These are phyloP conservation scores for Phytophthora macrochlamydospora DNA, from an alignment of 352 stramenopile species.

Conservation along the genomic window DNA sequence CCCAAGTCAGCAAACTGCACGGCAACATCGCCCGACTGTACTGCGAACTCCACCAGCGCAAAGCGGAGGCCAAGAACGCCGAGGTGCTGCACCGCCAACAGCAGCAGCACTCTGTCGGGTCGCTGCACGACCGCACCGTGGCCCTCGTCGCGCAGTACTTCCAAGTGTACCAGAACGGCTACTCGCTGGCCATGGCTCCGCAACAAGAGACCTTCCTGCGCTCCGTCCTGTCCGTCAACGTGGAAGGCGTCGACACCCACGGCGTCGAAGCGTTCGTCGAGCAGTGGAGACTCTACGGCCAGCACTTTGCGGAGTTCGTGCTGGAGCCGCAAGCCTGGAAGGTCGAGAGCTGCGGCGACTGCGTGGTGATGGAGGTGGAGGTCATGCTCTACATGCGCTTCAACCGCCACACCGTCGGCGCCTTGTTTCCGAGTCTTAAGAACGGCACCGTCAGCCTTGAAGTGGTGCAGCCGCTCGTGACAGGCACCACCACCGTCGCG, in stretches of 20 bases:
- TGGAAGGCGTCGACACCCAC: conserved; percentile 20
- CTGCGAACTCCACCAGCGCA: conserved; percentile 21
- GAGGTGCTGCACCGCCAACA: conserved; percentile 18
- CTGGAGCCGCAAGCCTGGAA: conserved; percentile 34
- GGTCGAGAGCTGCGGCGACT: conserved; percentile 18
- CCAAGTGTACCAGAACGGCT: conserved; percentile 34
- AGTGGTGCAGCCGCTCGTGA: conserved; percentile 26
- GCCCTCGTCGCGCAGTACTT: conserved; percentile 37
- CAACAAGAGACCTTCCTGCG: conserved; percentile 37
- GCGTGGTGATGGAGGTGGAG: conserved; percentile 32
- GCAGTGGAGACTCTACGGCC: conserved; percentile 36
- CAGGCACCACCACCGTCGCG: conserved; percentile 21
- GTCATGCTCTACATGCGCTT: conserved; percentile 40
- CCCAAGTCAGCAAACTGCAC: neutral
- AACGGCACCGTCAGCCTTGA: conserved; percentile 14
- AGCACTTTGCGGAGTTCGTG: conserved; percentile 24
- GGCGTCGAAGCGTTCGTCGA: conserved; percentile 33
- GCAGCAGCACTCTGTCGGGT: conserved; percentile 8
- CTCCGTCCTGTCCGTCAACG: conserved; percentile 31
- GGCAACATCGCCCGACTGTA: conserved; percentile 33
- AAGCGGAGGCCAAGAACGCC: conserved; percentile 5
- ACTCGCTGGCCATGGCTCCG: conserved; percentile 16
- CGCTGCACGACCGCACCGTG: conserved; percentile 22
- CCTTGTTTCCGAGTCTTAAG: conserved; percentile 37
- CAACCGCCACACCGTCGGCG: conserved; percentile 26